Conservation (phyloP, 179 eudicot genomes). For the Spergularia azorica region DNA sequence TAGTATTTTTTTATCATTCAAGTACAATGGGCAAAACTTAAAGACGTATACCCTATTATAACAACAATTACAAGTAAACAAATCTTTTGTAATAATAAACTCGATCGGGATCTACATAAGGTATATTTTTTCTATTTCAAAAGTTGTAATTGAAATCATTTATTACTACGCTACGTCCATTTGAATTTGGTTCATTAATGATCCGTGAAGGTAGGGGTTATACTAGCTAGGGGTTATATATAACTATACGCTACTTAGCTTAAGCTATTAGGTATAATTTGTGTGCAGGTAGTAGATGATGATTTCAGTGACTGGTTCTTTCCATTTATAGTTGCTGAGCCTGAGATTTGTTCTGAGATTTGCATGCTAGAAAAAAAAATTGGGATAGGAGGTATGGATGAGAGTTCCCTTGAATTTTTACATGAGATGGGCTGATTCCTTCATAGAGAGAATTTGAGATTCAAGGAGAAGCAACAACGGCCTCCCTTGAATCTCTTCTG, state of each 20-base stretch:
- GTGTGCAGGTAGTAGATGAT: conserved; percentile 74
- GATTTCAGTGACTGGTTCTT: conserved; percentile 70
- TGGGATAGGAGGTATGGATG: conserved; percentile 23
- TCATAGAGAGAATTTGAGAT: conserved; percentile 46
- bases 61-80: no score
- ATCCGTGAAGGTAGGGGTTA: no score
- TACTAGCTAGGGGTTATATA: no score
- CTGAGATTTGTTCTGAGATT: conserved; percentile 82
- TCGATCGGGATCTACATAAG: no score
- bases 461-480: conserved; percentile 36
- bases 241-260: background rate
- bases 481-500: conserved; percentile 48
- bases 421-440: conserved; percentile 98
- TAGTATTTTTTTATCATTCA: no score
- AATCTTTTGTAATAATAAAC: no score
- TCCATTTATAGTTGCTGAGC: conserved; percentile 85
- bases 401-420: conserved; percentile 60
- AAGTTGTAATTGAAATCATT: no score
- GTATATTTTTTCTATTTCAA: no score
- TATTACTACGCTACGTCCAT: no score
- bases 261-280: background rate
- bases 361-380: background rate
- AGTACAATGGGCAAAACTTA: no score
- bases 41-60: no score
- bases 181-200: no score